A percentile compares a stretch with the other conserved stretches of the same genome.
phyloP scores from a whole-genome alignment of 345 rosid species.

The Abelmoschus esculentus region DNA sequence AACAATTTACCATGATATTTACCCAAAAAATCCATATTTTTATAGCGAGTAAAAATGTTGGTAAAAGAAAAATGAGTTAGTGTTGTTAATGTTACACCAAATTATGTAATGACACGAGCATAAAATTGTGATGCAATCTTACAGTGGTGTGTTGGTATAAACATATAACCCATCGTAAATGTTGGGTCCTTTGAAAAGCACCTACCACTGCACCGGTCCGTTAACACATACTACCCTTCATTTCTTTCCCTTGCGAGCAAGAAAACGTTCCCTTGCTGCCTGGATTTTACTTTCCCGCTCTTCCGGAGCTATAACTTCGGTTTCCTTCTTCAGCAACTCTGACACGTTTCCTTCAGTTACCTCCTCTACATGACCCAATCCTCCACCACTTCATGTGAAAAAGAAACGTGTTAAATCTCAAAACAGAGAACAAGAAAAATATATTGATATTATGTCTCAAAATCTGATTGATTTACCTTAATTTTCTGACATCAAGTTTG shows the following conservation, averaged over 20 bases:
- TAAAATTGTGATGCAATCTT: no score
- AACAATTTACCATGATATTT: no score
- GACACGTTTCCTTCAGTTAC: slow-evolving; percentile 27
- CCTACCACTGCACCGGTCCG: not conserved
- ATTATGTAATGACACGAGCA: no score
- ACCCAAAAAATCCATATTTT: no score
- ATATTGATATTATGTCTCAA: not conserved
- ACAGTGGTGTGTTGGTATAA: no score
- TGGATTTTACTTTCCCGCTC: slow-evolving; percentile 48
- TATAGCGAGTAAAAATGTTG: no score
- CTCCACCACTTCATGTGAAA: slow-evolving; percentile 46
- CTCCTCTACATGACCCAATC: slow-evolving; percentile 27
- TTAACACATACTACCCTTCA: slow-evolving; percentile 14
- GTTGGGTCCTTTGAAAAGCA: no score
- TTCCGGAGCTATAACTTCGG: slow-evolving; percentile 21
- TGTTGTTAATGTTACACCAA: no score
- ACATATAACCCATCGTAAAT: no score
- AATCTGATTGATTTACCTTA: slow-evolving; percentile 46
- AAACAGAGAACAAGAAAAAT: not conserved
- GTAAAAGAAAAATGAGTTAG: no score
- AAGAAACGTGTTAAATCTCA: not conserved
- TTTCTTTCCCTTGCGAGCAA: slow-evolving; percentile 69
- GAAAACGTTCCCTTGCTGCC: slow-evolving; percentile 90
- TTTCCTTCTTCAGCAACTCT: slow-evolving; percentile 25
- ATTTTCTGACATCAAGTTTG: slow-evolving; percentile 48